A percentile compares a stretch with the other conserved stretches of the same genome.
phyloP scores from a whole-genome alignment of 345 rosid genomes.

The Turritis glabra region DNA sequence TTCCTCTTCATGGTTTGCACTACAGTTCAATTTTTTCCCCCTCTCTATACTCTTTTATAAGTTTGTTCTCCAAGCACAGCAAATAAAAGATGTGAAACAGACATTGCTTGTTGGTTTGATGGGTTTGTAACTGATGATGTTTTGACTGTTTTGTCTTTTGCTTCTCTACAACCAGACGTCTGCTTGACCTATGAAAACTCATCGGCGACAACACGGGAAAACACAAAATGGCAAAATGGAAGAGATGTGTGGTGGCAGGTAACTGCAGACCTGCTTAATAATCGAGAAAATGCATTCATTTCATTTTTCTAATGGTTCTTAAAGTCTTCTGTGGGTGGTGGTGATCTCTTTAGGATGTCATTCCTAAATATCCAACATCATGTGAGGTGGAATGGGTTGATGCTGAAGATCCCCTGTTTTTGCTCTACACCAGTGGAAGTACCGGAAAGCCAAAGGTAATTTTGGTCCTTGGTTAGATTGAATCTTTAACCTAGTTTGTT shows the following conservation, averaged over 20 bases:
- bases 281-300: neutral
- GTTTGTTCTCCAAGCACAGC: neutral
- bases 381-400: slow-evolving; percentile 99
- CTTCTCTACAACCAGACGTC: slow-evolving; percentile 44
- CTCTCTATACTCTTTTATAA: too few species aligned
- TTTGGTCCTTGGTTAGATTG: slow-evolving; percentile 7
- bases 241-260: slow-evolving; percentile 99
- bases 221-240: slow-evolving; percentile 83
- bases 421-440: slow-evolving; percentile 98
- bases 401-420: slow-evolving; percentile 96
- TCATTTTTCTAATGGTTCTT: neutral
- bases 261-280: slow-evolving; percentile 14
- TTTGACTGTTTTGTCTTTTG: slow-evolving; percentile 23
- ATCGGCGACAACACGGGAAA: slow-evolving; percentile 67
- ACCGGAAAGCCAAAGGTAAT: slow-evolving; percentile 97
- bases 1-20: neutral
- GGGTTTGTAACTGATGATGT: slow-evolving; percentile 8
- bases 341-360: slow-evolving; percentile 58
- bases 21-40: too few species aligned
- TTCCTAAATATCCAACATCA: slow-evolving; percentile 73
- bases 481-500: neutral
- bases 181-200: slow-evolving; percentile 83
- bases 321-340: slow-evolving; percentile 19
- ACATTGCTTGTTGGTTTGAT: slow-evolving; percentile 10
- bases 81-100: neutral